These are phyloP conservation scores for Imleria badia DNA, from an alignment of 768 basidiomycete species.

Conservation along the genomic window DNA sequence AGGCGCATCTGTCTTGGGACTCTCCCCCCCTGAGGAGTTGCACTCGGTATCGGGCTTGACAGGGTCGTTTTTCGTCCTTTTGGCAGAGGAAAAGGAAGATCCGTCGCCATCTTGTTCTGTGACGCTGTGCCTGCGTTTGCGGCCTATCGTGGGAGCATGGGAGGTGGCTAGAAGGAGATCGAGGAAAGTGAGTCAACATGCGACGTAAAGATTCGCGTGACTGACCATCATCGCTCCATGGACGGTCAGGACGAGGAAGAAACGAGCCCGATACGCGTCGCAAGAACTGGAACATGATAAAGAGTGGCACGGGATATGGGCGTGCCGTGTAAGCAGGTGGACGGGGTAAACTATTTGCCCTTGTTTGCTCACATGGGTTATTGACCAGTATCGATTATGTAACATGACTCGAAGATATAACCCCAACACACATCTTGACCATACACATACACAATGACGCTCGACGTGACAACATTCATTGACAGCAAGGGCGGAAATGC, in stretches of 20 bases:
- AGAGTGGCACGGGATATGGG: conserved; percentile 5
- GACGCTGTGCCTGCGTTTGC: conserved; percentile 63
- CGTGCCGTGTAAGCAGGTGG: neutral
- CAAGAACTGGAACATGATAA: conserved; percentile 61
- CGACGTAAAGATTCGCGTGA: conserved; percentile 11
- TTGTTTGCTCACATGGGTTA: conserved; percentile 24
- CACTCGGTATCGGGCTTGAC: conserved; percentile 30
- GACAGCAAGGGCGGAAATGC: conserved; percentile 91
- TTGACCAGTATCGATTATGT: conserved; percentile 12
- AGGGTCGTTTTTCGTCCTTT: conserved; percentile 33
- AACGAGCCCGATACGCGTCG: conserved; percentile 70
- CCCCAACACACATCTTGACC: neutral
- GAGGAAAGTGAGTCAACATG: conserved; percentile 14
- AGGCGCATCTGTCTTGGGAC: neutral
- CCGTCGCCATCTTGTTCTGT: conserved; percentile 41
- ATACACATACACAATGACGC: conserved; percentile 54
- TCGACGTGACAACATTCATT: conserved; percentile 79
- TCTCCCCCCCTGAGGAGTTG: conserved; percentile 22
- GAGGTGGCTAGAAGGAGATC: conserved; percentile 55
- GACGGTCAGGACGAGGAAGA: conserved; percentile 68
- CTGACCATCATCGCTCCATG: conserved; percentile 79
- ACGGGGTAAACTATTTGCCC: conserved; percentile 16
- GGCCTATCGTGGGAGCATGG: conserved; percentile 65
- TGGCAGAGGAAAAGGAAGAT: conserved; percentile 22
- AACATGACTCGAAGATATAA: neutral